Evolutionary conservation across 495 filamentous ascomycete genomes (phyloP).

Genomic region (Penicillium pancosmium): DNA sequence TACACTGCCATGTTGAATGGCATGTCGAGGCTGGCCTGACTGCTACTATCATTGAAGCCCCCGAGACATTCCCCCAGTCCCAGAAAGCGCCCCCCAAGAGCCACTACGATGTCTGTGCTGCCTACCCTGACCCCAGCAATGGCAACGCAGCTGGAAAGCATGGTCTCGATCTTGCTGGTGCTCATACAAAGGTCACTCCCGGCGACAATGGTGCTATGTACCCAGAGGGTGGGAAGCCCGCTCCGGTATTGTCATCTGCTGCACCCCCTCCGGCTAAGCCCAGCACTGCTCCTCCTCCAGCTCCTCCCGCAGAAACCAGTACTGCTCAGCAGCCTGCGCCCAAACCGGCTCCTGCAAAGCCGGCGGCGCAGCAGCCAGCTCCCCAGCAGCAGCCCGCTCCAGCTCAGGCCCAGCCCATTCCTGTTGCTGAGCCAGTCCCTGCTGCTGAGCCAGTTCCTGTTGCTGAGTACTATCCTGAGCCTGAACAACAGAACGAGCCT

Average conservation of each 20-base stretch:
- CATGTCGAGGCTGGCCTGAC: conserved; percentile 74
- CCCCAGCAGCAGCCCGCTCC: background rate
- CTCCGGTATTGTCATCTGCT: background rate
- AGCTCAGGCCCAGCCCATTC: conserved; percentile 3
- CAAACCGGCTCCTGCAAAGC: background rate
- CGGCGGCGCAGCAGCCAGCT: background rate
- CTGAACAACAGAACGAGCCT: conserved; percentile 13
- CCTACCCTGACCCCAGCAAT: conserved; percentile 20
- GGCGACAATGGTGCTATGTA: conserved; percentile 28
- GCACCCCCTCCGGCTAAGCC: background rate
- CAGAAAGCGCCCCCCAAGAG: conserved; percentile 24
- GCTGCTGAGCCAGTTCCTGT: background rate
- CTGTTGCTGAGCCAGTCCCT: background rate
- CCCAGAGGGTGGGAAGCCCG: background rate
- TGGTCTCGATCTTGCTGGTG: conserved; percentile 23
- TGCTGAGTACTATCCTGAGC: conserved; percentile 15
- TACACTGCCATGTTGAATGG: conserved; percentile 86
- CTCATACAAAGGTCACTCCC: conserved; percentile 14
- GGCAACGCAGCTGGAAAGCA: conserved; percentile 32
- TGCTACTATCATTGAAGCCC: conserved; percentile 67
- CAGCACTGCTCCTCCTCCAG: background rate
- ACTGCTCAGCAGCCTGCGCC: conserved; percentile 8
- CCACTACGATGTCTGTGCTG: conserved; percentile 26
- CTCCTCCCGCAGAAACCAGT: conserved; percentile 1
- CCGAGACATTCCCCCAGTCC: conserved; percentile 29